Evolutionary conservation across 805 yeast genomes (phyloP).

Genomic region (Metschnikowia cubensis): DNA sequence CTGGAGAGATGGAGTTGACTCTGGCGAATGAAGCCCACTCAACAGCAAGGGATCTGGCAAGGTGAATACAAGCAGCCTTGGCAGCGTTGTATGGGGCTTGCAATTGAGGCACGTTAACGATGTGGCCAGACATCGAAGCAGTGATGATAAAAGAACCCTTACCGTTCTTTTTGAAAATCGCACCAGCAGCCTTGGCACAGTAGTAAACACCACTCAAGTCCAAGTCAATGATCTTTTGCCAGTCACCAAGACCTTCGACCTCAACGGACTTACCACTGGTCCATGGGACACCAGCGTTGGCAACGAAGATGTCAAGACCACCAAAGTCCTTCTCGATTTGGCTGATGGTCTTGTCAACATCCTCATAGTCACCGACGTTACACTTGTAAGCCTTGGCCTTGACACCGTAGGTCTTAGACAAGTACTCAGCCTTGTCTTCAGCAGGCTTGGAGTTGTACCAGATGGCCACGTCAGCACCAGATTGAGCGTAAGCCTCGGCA

Average conservation of each 20-base stretch:
- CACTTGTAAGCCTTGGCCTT: slow-evolving; percentile 64
- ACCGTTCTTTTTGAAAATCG: slow-evolving; percentile 36
- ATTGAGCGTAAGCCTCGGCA: slow-evolving; percentile 80
- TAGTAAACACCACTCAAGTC: slow-evolving; percentile 42
- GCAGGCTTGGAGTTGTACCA: slow-evolving; percentile 60
- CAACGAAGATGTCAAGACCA: slow-evolving; percentile 76
- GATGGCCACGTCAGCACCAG: slow-evolving; percentile 79
- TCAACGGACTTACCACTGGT: slow-evolving; percentile 37
- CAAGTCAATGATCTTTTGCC: slow-evolving; percentile 36
- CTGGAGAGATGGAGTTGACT: slow-evolving; percentile 42
- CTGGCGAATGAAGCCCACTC: slow-evolving; percentile 48
- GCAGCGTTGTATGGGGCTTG: slow-evolving; percentile 48
- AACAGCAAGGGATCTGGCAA: slow-evolving; percentile 41
- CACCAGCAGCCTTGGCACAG: slow-evolving; percentile 41
- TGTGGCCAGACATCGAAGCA: slow-evolving; percentile 47
- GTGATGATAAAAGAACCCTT: slow-evolving; percentile 43
- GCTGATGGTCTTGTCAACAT: slow-evolving; percentile 46
- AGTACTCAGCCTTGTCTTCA: slow-evolving; percentile 50
- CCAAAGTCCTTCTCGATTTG: slow-evolving; percentile 69
- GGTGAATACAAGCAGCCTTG: slow-evolving; percentile 43
- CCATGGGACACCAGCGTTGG: slow-evolving; percentile 93
- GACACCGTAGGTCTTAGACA: slow-evolving; percentile 49
- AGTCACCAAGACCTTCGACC: slow-evolving; percentile 31
- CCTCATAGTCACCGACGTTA: slow-evolving; percentile 45
- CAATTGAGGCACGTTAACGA: slow-evolving; percentile 43